Conservation (phyloP, 1,284 basidiomycete species). For the Paramarasmius palmivorus region DNA sequence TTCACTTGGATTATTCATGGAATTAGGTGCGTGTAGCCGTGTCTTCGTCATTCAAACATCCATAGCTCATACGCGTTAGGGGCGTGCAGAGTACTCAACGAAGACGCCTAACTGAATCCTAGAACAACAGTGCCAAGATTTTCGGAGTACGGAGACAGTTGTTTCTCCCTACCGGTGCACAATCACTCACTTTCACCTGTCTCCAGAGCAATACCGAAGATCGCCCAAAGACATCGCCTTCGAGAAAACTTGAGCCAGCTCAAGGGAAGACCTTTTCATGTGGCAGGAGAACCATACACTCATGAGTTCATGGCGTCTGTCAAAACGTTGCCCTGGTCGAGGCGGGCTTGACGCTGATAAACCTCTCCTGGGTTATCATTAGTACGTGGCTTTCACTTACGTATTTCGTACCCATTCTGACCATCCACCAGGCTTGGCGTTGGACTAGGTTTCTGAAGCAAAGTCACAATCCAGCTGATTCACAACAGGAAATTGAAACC, state of each 20-base stretch:
- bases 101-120: constrained; percentile 53
- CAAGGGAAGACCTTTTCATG: constrained; percentile 60
- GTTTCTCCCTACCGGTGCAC: constrained; percentile 34
- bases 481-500: too few relatives aligned
- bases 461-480: too few relatives aligned
- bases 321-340: constrained; percentile 50
- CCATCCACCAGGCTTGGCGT: constrained; percentile 41
- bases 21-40: constrained; percentile 38
- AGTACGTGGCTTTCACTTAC: constrained; percentile 32
- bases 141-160: constrained; percentile 70
- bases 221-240: constrained; percentile 50
- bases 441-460: too few relatives aligned
- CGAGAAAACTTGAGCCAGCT: constrained; percentile 55
- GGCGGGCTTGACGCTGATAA: constrained; percentile 54
- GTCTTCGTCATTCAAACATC: background rate
- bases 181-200: background rate
- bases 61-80: constrained; percentile 25
- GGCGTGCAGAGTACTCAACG: constrained; percentile 51
- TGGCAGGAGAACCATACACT: constrained; percentile 69
- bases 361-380: constrained; percentile 63
- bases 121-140: constrained; percentile 71
- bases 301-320: constrained; percentile 33
- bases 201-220: constrained; percentile 45
- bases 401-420: background rate
- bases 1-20: constrained; percentile 46